These are phyloP conservation scores for Erodium texanum DNA, from an alignment of 441 rosid genomes.

Conservation along the genomic window DNA sequence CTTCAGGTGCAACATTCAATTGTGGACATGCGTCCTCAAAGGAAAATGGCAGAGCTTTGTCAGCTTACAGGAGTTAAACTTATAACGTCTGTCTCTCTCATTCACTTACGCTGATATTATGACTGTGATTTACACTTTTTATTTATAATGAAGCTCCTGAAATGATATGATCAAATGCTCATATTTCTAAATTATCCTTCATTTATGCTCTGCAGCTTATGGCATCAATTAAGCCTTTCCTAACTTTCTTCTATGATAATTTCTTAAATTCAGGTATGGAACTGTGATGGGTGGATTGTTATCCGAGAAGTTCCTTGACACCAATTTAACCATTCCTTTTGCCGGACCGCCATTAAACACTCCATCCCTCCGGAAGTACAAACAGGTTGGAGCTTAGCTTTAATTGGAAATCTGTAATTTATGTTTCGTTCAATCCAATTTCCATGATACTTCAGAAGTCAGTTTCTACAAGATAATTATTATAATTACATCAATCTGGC, in stretches of 20 bases:
- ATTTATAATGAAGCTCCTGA: no score
- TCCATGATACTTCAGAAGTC: background rate
- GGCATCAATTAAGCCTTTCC: constrained; percentile 11
- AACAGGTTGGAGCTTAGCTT: constrained; percentile 41
- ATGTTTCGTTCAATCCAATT: background rate
- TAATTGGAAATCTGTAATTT: background rate
- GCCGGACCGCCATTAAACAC: constrained; percentile 74
- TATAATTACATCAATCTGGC: background rate
- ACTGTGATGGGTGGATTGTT: constrained; percentile 91
- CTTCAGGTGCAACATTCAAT: constrained; percentile 87
- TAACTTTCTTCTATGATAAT: constrained; percentile 7
- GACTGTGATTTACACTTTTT: background rate
- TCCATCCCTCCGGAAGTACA: constrained; percentile 87
- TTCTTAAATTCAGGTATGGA: constrained; percentile 57
- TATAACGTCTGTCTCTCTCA: constrained; percentile 56
- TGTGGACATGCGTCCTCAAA: constrained; percentile 94
- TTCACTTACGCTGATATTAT: constrained; percentile 14
- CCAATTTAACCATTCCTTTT: constrained; percentile 75
- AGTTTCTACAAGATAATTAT: background rate
- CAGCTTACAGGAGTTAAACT: constrained; percentile 82
- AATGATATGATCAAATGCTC: background rate
- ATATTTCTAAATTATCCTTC: background rate
- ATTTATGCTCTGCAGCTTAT: constrained; percentile 6
- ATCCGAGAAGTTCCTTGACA: constrained; percentile 86
- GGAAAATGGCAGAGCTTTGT: constrained; percentile 90